Evolutionary conservation across 2,329 filamentous ascomycete species (phyloP).

Genomic region (Aspergillus sp.): DNA sequence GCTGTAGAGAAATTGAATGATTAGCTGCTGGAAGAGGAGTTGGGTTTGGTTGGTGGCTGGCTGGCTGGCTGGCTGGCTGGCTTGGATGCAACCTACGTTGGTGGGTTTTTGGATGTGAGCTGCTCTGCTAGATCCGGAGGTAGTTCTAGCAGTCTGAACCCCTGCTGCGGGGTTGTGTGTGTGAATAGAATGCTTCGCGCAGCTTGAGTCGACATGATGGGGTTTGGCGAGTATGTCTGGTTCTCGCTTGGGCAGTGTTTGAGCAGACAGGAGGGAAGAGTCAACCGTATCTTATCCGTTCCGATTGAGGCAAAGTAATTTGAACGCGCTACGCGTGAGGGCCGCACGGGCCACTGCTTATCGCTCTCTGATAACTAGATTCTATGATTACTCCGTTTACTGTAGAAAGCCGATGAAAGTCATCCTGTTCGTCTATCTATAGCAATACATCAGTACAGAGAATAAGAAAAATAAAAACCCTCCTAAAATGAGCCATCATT

Average conservation of each 20-base stretch:
- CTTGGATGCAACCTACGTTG: conserved; percentile 17
- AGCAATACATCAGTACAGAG: conserved; percentile 8
- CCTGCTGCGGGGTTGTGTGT: conserved; percentile 47
- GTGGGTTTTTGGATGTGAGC: conserved; percentile 48
- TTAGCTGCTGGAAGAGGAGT: no score
- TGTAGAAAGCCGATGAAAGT: background rate
- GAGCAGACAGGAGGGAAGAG: background rate
- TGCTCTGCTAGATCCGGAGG: conserved; percentile 57
- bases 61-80: no score
- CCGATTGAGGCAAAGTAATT: background rate
- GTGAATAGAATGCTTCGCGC: conserved; percentile 40
- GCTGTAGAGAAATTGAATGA: conserved; percentile 19
- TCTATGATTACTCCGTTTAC: no score
- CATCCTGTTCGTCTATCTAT: background rate
- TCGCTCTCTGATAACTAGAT: conserved; percentile 10
- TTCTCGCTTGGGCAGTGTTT: background rate
- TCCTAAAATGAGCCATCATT: background rate
- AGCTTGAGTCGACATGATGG: conserved; percentile 40
- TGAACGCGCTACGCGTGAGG: conserved; percentile 21
- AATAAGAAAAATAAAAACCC: background rate
- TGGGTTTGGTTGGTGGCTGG: no score
- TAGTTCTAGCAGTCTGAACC: conserved; percentile 61
- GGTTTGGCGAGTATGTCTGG: background rate
- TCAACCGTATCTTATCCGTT: background rate
- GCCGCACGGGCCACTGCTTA: conserved; percentile 36